phyloP scores from a whole-genome alignment of 768 basidiomycete genomes.

The Sarcodon aspratus region DNA sequence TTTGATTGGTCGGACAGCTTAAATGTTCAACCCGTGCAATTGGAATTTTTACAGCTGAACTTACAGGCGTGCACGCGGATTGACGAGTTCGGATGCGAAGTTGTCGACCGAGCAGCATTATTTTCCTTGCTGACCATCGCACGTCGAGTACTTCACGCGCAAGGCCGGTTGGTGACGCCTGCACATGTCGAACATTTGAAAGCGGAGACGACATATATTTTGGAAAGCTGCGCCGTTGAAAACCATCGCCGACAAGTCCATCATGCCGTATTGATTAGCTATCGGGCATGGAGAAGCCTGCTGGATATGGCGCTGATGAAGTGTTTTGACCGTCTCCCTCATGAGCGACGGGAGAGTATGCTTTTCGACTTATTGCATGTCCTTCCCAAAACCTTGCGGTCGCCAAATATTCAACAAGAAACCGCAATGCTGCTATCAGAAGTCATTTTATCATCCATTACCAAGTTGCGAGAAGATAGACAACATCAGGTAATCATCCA shows the following conservation, averaged over 20 bases:
- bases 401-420: constrained; percentile 51
- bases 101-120: constrained; percentile 68
- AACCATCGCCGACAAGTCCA: constrained; percentile 80
- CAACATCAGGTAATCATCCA: constrained; percentile 59
- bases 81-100: constrained; percentile 66
- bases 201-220: constrained; percentile 60
- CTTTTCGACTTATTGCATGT: constrained; percentile 84
- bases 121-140: constrained; percentile 56
- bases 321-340: constrained; percentile 74
- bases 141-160: constrained; percentile 49
- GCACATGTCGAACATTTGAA: constrained; percentile 56
- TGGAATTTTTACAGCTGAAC: constrained; percentile 61
- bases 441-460: constrained; percentile 68
- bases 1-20: constrained; percentile 84
- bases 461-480: constrained; percentile 80
- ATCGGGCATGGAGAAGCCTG: constrained; percentile 77
- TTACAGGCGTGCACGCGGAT: constrained; percentile 57
- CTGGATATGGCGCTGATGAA: constrained; percentile 81
- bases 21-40: constrained; percentile 38
- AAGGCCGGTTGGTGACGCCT: constrained; percentile 52
- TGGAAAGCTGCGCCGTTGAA: constrained; percentile 78
- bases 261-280: constrained; percentile 56
- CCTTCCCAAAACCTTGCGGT: constrained; percentile 58
- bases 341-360: constrained; percentile 78
- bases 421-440: constrained; percentile 82